Evolutionary conservation across 2,329 filamentous ascomycete genomes (phyloP), one percentile per base, ranked within the genome.

Genomic region (Fusarium miscanthi): DNA sequence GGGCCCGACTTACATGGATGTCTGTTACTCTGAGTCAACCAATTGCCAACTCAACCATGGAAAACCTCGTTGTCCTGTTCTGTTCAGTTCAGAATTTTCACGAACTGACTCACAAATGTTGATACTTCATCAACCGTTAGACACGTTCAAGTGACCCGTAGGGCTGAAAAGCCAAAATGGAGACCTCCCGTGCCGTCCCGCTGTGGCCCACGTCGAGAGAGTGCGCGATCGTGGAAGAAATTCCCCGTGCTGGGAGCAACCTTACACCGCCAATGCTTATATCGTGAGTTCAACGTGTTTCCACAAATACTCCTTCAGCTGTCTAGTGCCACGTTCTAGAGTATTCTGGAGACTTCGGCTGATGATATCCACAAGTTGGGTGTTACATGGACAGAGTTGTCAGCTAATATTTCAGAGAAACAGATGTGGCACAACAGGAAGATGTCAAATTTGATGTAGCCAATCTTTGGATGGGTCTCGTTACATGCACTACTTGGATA

Each of bases 201-300:
- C 66, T 64, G 21, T 63, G 58, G 48, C 48, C 58, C 66, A 67
- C 57, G 64, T 33, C 45, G 62, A 37, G 33, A 64, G 52, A 46
- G 59, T 54, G 59, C 40, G 45, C 46, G 25, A 64, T 63, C 54
- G 42, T 58, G 27, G 10, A 49, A 31, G 43, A 33, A 27, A 52
- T 12, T 38, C 54, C 48, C 65, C 27, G 42, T 49, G 46, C 46
- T 31, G 63, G 33, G n/a, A 42, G 21, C 59, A 48, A 75, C 72
- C 73, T 75, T 66, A 66, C 63, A 66, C 63, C 63, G 63, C 63
- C 45, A 66, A 41, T 60, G 52, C 45, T 66, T 66, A 60, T 46
- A 60, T 66, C 38, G 23, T 46, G 48, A 46, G 62, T 40, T 66
- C 46, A 60, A 46, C 60, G 41, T 64, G 48, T 51, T 66, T 62